phyloP scores from a whole-genome alignment of 2,329 filamentous ascomycete species.

The Dichotomopilus funicola region DNA sequence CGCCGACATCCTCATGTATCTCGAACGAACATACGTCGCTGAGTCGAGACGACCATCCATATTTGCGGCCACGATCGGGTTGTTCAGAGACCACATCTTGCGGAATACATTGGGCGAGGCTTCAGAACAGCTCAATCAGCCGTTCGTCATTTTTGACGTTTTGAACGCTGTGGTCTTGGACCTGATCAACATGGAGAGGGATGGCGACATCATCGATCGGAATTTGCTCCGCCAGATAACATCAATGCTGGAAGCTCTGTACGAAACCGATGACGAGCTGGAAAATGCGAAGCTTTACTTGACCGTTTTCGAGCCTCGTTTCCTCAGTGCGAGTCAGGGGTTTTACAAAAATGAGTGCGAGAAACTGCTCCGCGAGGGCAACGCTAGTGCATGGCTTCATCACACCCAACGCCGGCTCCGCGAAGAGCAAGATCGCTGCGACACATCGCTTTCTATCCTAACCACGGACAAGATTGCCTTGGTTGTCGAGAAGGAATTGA shows the following conservation, averaged over 20 bases:
- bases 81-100: conserved; percentile 84
- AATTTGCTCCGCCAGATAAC: conserved; percentile 74
- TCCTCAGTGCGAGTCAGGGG: conserved; percentile 59
- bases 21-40: conserved; percentile 77
- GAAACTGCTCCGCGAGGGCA: conserved; percentile 65
- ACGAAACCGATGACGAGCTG: conserved; percentile 71
- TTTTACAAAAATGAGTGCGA: conserved; percentile 77
- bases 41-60: conserved; percentile 69
- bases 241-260: conserved; percentile 83
- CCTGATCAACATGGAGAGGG: conserved; percentile 85
- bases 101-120: conserved; percentile 47
- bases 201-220: conserved; percentile 83
- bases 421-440: conserved; percentile 78
- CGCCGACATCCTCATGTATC: conserved; percentile 94
- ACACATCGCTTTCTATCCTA: conserved; percentile 68
- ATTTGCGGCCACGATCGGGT: conserved; percentile 74
- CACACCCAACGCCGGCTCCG: conserved; percentile 66
- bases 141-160: conserved; percentile 58
- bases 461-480: conserved; percentile 66
- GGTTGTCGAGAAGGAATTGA: conserved; percentile 76
- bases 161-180: conserved; percentile 79
- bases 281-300: conserved; percentile 78
- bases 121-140: conserved; percentile 28
- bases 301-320: conserved; percentile 72
- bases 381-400: conserved; percentile 75